Percentiles rank a stretch among this genome's conserved stretches.
Evolutionary conservation across 306 rosid species (phyloP).

Genomic region (Hippophae rhamnoides): DNA sequence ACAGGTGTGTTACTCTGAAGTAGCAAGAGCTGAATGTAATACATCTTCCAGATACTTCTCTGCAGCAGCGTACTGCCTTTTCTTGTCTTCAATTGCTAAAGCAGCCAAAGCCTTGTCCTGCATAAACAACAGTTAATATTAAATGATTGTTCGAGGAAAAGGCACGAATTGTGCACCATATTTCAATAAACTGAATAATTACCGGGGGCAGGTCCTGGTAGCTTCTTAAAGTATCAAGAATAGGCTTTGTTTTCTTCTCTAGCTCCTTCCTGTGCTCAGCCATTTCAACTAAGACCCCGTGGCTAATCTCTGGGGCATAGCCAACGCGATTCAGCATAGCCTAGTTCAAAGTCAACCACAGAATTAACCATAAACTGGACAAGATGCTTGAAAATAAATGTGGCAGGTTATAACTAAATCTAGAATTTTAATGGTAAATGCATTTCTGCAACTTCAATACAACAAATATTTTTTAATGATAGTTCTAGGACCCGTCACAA

Average conservation of each 20-base stretch:
- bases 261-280: conserved; percentile 84
- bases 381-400: too few relatives aligned
- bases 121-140: conserved; percentile 10
- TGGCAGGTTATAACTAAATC: too few relatives aligned
- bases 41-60: conserved; percentile 93
- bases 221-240: conserved; percentile 77
- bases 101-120: conserved; percentile 99
- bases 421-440: too few relatives aligned
- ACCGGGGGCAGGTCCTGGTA: conserved; percentile 96
- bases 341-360: conserved; percentile 25
- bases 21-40: conserved; percentile 73
- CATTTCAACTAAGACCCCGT: conserved; percentile 71
- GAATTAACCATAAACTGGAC: neutral
- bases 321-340: conserved; percentile 71
- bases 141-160: conserved; percentile 1
- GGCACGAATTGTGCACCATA: neutral
- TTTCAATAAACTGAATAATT: neutral
- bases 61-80: conserved; percentile 80
- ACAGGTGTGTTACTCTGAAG: conserved; percentile 27
- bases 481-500: neutral
- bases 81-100: conserved; percentile 94
- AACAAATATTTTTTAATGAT: conserved; percentile 5
- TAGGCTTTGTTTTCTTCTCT: conserved; percentile 92
- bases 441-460: neutral
- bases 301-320: conserved; percentile 80